Conservation (phyloP, 2,329 filamentous ascomycete species). For the Ophiostoma montium region DNA sequence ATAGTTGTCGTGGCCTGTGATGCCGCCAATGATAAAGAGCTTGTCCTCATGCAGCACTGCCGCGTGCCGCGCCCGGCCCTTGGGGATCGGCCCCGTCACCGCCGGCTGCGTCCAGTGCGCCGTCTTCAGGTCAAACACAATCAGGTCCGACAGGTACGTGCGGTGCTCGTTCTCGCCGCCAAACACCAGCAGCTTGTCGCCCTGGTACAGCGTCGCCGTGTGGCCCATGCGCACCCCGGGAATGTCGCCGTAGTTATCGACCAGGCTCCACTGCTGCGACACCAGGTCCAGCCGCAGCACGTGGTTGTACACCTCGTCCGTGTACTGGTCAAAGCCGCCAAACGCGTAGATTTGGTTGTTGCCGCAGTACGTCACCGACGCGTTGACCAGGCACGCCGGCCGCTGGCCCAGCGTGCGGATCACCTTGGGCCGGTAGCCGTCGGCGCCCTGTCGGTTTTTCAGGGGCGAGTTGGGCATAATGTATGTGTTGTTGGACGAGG, state of each 20-base stretch:
- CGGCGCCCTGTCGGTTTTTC: conserved; percentile 40
- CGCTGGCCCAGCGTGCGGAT: conserved; percentile 65
- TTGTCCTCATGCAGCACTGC: conserved; percentile 94
- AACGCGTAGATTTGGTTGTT: conserved; percentile 98
- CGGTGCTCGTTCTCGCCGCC: conserved; percentile 96
- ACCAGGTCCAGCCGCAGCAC: conserved; percentile 78
- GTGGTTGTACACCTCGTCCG: conserved; percentile 98
- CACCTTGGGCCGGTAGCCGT: conserved; percentile 74
- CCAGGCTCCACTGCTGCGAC: conserved; percentile 83
- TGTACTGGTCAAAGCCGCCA: conserved; percentile 96
- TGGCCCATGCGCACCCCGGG: conserved; percentile 96
- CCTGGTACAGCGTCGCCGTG: conserved; percentile 85
- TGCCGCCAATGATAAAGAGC: conserved; percentile 88
- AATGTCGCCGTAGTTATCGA: conserved; percentile 98
- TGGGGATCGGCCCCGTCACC: conserved; percentile 69
- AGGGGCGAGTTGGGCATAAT: conserved; percentile 79
- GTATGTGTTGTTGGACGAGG: conserved; percentile 61
- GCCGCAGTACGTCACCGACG: conserved; percentile 95
- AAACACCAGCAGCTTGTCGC: conserved; percentile 90
- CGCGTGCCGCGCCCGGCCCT: conserved; percentile 83
- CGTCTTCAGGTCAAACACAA: conserved; percentile 88
- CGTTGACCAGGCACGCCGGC: conserved; percentile 91
- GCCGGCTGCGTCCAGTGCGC: conserved; percentile 92
- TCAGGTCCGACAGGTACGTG: conserved; percentile 87
- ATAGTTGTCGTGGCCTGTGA: conserved; percentile 81